phyloP scores from a whole-genome alignment of 2,329 filamentous ascomycete species.

The Teratosphaeria gauchensis region DNA sequence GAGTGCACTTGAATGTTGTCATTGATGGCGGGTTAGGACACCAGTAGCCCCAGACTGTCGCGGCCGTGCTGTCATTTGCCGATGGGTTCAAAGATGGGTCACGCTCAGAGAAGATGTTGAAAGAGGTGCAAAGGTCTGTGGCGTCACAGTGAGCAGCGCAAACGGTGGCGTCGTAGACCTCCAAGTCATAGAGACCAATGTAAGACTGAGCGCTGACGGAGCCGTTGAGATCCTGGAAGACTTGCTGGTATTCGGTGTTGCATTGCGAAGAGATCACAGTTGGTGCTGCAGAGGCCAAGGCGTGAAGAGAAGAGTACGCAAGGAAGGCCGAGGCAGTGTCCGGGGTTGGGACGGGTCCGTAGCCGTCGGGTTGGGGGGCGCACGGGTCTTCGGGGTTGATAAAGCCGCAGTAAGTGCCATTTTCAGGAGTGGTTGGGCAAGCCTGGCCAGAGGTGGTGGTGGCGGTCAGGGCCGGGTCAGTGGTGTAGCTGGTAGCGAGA shows the following conservation, averaged over 20 bases:
- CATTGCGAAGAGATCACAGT: background rate
- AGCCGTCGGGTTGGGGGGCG: background rate
- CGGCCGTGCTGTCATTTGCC: conserved; percentile 14
- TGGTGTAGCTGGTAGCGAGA: conserved; percentile 15
- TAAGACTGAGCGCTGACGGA: background rate
- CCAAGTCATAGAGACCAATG: background rate
- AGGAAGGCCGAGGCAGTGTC: background rate
- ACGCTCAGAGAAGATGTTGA: background rate
- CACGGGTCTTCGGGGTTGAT: background rate
- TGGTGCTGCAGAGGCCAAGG: background rate
- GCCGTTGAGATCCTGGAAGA: background rate
- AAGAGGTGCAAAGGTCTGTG: background rate
- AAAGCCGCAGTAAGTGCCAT: conserved; percentile 1
- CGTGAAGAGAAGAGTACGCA: background rate
- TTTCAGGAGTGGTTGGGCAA: conserved; percentile 16
- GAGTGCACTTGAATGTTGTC: background rate
- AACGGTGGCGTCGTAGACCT: background rate
- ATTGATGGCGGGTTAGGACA: background rate
- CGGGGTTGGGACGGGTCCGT: background rate
- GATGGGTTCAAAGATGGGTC: background rate
- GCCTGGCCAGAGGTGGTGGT: conserved; percentile 13
- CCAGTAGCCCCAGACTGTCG: conserved; percentile 12
- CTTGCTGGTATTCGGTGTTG: background rate
- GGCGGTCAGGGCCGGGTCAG: conserved; percentile 13
- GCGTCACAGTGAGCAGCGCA: background rate